Evolutionary conservation across 2,329 filamentous ascomycete genomes (phyloP), one percentile per base, ranked within the genome.

Genomic region (Polytolypa hystricis): DNA sequence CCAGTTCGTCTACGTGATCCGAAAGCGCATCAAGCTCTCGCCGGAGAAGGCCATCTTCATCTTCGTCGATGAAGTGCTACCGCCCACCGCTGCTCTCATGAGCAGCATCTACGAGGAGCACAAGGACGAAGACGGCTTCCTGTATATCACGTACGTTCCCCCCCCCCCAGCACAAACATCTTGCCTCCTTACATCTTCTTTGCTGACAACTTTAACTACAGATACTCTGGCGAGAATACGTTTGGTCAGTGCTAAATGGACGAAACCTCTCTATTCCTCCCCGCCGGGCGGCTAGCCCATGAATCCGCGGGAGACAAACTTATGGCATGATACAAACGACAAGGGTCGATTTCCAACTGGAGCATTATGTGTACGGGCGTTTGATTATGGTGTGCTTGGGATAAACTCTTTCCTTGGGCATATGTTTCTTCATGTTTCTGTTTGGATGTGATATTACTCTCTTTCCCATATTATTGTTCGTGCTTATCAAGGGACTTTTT

Each of bases 21-120:
- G 91, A 64, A 98, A 98, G 77, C 83, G 91, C 58, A 98, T 98
- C 71, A 98, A 98, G 84, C 77, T 98, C 51, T 94, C 86, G 38
- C 91, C 91, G 20, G 91, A 98, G 73, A 98, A 98, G 77, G 91
- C 91, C 61, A 98, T 98, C 70, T 98, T 98, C 75, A 96, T 98
- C 74, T 98, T 96, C 68, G 91, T 98, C 57, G 89, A 96, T 62
- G 91, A 96, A 69, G 89, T 95, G 35, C 75, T 98, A 39, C 91
- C 91, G 35, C 91, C 91, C 2, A 96, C 91, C 6, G 91, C 91
- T 42, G 91, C 91, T 41, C 77, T 98, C 37, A 98, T 98, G 91
- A 94, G 86, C 71, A 93, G 84, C 64, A 96, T 98, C 68, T 98
- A 98, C 64, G 91, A 98, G 66, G 89, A 96, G 66, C 91, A 98